phyloP scores from a whole-genome alignment of 225 moss, liverwort and hornwort genomes.

The Bryum argenteum region DNA sequence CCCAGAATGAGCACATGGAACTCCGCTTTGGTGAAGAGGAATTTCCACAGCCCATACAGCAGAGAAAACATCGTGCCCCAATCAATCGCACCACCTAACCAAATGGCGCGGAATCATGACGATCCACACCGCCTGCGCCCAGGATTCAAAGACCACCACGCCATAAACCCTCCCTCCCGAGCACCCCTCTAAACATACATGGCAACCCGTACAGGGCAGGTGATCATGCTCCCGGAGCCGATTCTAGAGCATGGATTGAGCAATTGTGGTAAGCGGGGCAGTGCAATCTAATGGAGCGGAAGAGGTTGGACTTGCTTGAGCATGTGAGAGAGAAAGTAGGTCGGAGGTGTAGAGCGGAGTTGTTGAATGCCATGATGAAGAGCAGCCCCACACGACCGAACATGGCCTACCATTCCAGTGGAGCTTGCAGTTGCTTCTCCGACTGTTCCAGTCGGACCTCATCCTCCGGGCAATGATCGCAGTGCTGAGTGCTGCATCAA shows the following conservation, averaged over 20 bases:
- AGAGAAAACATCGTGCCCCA: constrained; percentile 87
- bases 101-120: constrained; percentile 24
- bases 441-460: neutral
- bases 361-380: constrained; percentile 10
- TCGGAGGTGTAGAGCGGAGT: constrained; percentile 6
- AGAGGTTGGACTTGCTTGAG: neutral
- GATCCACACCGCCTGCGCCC: neutral
- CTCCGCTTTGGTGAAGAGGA: constrained; percentile 98
- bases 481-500: too few species aligned
- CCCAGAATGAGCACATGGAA: constrained; percentile 99
- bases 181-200: constrained; percentile 1
- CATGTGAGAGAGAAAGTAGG: too few species aligned
- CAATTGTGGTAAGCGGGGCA: neutral
- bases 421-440: neutral
- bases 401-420: neutral
- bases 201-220: neutral
- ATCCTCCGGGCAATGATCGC: too few species aligned
- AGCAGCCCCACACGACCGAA: neutral
- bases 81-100: constrained; percentile 9
- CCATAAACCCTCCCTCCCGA: constrained; percentile 19
- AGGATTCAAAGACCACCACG: constrained; percentile 22
- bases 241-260: neutral
- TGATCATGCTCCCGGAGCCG: neutral
- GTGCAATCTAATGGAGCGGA: neutral
- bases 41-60: constrained; percentile 98